phyloP scores from a whole-genome alignment of 2,329 filamentous ascomycete species.

The Sporothrix inflata region DNA sequence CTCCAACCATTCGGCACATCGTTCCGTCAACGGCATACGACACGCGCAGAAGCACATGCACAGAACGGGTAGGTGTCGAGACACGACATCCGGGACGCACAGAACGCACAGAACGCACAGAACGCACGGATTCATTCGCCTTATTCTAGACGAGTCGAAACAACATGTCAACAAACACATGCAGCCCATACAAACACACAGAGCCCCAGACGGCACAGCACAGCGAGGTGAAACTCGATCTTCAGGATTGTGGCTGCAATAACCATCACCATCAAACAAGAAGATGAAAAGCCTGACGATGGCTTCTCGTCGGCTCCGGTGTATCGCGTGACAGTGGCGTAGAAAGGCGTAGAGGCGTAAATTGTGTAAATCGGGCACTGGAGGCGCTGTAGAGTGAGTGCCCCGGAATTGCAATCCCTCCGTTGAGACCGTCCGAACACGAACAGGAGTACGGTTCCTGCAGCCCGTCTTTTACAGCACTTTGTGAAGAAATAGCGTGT shows the following conservation, averaged over 20 bases:
- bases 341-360: too few relatives aligned
- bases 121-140: neutral
- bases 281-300: neutral
- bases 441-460: constrained; percentile 27
- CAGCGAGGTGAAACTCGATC: neutral
- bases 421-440: constrained; percentile 26
- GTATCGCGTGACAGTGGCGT: neutral
- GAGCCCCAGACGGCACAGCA: neutral
- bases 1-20: neutral
- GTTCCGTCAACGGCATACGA: neutral
- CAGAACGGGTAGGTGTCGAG: too few relatives aligned
- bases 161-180: neutral
- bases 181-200: neutral
- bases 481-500: too few relatives aligned
- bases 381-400: neutral
- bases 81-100: neutral
- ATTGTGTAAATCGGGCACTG: neutral
- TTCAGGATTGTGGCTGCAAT: neutral
- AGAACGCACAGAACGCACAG: neutral
- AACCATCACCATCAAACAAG: neutral
- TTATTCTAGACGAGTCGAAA: neutral
- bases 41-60: neutral
- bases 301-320: neutral
- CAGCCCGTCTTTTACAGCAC: constrained; percentile 18
- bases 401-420: constrained; percentile 2